phyloP scores from a whole-genome alignment of 139 green algal species.

The Chlamydomonas sp. region DNA sequence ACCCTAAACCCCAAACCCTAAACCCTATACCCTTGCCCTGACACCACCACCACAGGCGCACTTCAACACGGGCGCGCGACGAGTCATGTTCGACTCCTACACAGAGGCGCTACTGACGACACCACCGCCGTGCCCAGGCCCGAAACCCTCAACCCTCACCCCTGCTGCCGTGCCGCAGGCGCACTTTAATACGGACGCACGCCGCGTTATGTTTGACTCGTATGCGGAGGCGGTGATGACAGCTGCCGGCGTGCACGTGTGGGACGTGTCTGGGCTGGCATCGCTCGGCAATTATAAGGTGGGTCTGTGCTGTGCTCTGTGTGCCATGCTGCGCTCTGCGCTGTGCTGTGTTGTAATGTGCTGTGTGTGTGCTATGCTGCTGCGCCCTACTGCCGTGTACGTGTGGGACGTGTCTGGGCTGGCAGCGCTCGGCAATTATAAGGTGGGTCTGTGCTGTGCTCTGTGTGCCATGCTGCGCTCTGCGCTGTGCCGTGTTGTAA shows the following conservation, averaged over 20 bases:
- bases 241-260: background rate
- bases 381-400: background rate
- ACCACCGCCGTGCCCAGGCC: too few relatives aligned
- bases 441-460: too few relatives aligned
- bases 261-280: conserved; percentile 5
- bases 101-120: background rate
- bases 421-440: background rate
- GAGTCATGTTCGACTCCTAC: conserved; percentile 9
- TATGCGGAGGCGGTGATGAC: conserved; percentile 3
- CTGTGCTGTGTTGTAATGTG: too few relatives aligned
- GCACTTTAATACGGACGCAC: conserved; percentile 9
- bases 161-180: background rate
- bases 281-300: background rate
- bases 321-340: too few relatives aligned
- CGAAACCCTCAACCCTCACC: too few relatives aligned
- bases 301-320: too few relatives aligned
- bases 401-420: conserved; percentile 7
- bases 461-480: too few relatives aligned
- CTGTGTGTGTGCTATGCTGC: too few relatives aligned
- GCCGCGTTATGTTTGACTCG: conserved; percentile 6
- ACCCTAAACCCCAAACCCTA: too few relatives aligned
- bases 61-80: conserved; percentile 4
- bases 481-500: too few relatives aligned
- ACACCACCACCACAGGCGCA: background rate
- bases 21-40: too few relatives aligned